A percentile compares a stretch with the other conserved stretches of the same genome.
These are phyloP conservation scores for Malus hybrid DNA, from an alignment of 331 rosid species.

Conservation along the genomic window DNA sequence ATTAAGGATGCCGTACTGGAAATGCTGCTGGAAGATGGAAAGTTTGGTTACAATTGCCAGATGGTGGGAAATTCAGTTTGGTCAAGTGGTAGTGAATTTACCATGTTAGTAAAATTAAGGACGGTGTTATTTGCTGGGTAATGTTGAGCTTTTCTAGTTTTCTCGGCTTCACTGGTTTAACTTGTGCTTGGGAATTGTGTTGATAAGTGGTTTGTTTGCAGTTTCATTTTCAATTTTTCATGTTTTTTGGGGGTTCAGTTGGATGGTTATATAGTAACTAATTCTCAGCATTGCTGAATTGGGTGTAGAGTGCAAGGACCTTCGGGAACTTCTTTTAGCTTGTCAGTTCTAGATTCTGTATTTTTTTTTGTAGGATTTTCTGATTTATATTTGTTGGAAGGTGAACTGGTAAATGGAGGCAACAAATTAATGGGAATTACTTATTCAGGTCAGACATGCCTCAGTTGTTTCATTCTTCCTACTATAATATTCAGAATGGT, in stretches of 20 bases:
- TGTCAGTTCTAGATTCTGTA: constrained; percentile 20
- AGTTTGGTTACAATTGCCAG: constrained; percentile 6
- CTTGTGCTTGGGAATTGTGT: constrained; percentile 23
- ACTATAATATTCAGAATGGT: constrained; percentile 20
- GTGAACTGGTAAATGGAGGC: constrained; percentile 5
- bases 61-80: constrained; percentile 18
- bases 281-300: not conserved
- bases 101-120: constrained; percentile 18
- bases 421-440: constrained; percentile 11
- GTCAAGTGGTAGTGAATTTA: constrained; percentile 18
- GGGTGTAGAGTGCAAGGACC: constrained; percentile 2
- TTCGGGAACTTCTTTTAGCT: constrained; percentile 21
- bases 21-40: constrained; percentile 12
- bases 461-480: constrained; percentile 19
- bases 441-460: constrained; percentile 5
- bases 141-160: constrained; percentile 13
- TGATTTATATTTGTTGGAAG: constrained; percentile 7
- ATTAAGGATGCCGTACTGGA: not conserved
- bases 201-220: constrained; percentile 8
- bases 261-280: constrained; percentile 20
- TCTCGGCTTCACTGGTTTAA: constrained; percentile 2
- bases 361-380: constrained; percentile 3
- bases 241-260: constrained; percentile 18
- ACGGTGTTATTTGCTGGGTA: constrained; percentile 17
- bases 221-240: constrained; percentile 9